Percentiles rank a stretch among this genome's conserved stretches.
Evolutionary conservation across 2,329 filamentous ascomycete genomes (phyloP).

Genomic region (Bretziella fagacearum): DNA sequence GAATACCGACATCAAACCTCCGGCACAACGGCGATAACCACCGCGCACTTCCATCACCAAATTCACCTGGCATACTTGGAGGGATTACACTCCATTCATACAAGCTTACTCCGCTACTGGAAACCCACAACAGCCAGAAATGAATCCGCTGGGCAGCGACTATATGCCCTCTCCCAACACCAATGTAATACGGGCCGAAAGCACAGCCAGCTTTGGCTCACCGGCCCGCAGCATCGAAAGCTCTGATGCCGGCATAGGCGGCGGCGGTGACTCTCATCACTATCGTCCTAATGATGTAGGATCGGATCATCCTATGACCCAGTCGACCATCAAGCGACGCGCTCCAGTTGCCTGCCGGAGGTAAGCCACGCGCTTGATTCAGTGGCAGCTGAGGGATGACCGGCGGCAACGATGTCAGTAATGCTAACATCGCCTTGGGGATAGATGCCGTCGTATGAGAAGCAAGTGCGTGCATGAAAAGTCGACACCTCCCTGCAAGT

Average conservation of each 20-base stretch:
- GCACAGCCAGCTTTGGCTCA: constrained; percentile 3
- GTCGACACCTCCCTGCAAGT: constrained; percentile 31
- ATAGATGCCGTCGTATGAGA: constrained; percentile 36
- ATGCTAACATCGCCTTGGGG: neutral
- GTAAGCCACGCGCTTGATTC: constrained; percentile 20
- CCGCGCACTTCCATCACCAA: too few relatives aligned
- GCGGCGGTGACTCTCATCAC: neutral
- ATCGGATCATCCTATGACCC: neutral
- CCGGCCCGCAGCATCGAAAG: constrained; percentile 5
- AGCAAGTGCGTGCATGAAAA: constrained; percentile 38
- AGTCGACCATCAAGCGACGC: constrained; percentile 28
- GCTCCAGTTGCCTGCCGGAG: constrained; percentile 37
- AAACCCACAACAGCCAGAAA: neutral
- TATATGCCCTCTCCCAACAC: neutral
- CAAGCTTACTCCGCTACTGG: too few relatives aligned
- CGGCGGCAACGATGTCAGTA: constrained; percentile 6
- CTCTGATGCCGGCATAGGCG: neutral
- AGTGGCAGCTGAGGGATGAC: neutral
- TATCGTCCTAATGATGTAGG: neutral
- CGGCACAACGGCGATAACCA: too few relatives aligned
- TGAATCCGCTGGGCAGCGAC: constrained; percentile 3
- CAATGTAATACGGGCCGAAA: neutral
- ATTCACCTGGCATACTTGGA: too few relatives aligned
- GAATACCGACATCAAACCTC: too few relatives aligned
- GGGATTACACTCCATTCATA: too few relatives aligned